Base-by-base conservation (phyloP, 2,329 filamentous ascomycete species). In the Zarea fungicola region DNA sequence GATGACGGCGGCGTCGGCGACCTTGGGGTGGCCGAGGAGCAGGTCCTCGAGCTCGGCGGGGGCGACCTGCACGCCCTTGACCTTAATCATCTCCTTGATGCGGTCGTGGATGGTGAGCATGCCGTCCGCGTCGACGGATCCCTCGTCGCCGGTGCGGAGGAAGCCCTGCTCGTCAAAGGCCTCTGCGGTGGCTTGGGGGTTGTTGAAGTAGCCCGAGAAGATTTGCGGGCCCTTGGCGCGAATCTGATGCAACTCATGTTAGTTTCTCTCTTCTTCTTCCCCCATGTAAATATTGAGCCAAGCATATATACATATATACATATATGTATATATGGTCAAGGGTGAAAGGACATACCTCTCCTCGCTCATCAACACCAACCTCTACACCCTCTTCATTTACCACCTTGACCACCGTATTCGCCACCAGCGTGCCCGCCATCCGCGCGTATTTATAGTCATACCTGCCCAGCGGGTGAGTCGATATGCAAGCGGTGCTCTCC, bases 21-120 rank as follows among this genome's bases (percentile, higher is more conserved):
- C 87, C 10, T 76, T 74, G 0, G 83, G 80, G 62, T 92, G 87
- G 0, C 82, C 78, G 13, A 95, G 79, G 5, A 95, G 74, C 58
- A 89, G 85, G 1, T 86, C 84, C 67, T 95, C 88, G 1, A 95
- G 78, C 62, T 93, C 88, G 2, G 88, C 88, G 0, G 88, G 88
- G 1, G 88, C 86, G 19, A 93, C 88, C 81, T 93, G 88, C 52
- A 85, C 73, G 50, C 87, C 88, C 81, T 89, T 68, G 28, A 70
- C 67, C 58, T 76, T 76, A 60, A 76, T 76, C 48, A 76, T 56
- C 58, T 76, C 73, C 58, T 73, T 72, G 43, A 70, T 57, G 26
- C 89, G 80, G 61, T 93, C 89, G 2, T 87, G 83, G 51, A 95
- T 86, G 62, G 85, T 84, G 39, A 93, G 61, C 59, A 93, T 88